Conservation (phyloP, 495 filamentous ascomycete species). For the Paragyromitra xinjiangensis region DNA sequence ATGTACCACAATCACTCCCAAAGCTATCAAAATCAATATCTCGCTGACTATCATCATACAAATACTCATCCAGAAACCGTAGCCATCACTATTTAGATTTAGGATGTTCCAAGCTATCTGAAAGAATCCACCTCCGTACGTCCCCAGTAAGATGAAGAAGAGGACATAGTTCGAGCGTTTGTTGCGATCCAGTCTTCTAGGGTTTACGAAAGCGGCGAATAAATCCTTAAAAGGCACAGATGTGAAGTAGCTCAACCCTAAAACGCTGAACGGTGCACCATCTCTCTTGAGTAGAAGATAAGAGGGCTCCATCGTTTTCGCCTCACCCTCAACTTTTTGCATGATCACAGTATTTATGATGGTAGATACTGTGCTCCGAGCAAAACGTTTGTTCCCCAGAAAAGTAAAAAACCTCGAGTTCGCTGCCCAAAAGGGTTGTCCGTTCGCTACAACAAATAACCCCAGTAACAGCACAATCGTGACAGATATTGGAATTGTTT, state of each 20-base stretch:
- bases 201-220: neutral
- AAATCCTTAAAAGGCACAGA: neutral
- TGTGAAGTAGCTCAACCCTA: neutral
- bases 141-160: conserved; percentile 4
- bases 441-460: neutral
- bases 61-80: neutral
- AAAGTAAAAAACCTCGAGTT: neutral
- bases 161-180: conserved; percentile 1
- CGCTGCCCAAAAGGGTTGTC: neutral
- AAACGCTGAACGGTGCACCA: neutral
- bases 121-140: conserved; percentile 8
- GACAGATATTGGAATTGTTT: conserved; percentile 12
- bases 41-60: conserved; percentile 10
- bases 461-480: neutral
- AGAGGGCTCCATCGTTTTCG: conserved; percentile 15
- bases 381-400: neutral
- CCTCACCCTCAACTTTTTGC: neutral
- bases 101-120: conserved; percentile 6
- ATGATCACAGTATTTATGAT: neutral
- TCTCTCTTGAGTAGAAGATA: conserved; percentile 9
- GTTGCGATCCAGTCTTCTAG: neutral
- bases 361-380: neutral
- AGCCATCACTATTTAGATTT: neutral
- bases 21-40: conserved; percentile 9
- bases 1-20: neutral